Evolutionary conservation across 73 alveolate species (phyloP).

Genomic region (Symbiodinium natans): DNA sequence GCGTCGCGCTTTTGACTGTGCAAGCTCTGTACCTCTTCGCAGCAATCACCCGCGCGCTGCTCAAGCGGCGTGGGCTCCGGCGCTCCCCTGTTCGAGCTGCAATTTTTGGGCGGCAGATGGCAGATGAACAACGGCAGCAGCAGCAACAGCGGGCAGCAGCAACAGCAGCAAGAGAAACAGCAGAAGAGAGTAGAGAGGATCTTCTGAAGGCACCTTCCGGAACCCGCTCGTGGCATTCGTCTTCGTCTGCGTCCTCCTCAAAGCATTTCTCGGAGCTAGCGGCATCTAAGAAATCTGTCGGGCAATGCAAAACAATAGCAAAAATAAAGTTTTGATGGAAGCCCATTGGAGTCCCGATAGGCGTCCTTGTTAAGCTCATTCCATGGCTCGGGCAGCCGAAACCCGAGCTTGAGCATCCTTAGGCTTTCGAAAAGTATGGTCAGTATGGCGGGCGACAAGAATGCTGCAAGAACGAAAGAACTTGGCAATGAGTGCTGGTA

Average conservation of each 20-base stretch:
- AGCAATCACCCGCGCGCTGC: constrained; percentile 83
- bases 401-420: constrained; percentile 72
- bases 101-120: too few relatives aligned
- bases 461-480: too few relatives aligned
- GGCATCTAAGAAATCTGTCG: too few relatives aligned
- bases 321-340: background rate
- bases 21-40: constrained; percentile 49
- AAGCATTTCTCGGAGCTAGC: too few relatives aligned
- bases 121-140: background rate
- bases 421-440: background rate
- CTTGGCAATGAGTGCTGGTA: too few relatives aligned
- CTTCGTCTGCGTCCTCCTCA: background rate
- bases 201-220: background rate
- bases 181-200: background rate
- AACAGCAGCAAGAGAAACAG: too few relatives aligned
- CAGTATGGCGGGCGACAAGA: too few relatives aligned
- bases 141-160: background rate
- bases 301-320: too few relatives aligned
- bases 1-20: background rate
- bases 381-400: constrained; percentile 89
- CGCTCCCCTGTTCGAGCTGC: constrained; percentile 23
- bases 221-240: background rate
- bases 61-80: constrained; percentile 90
- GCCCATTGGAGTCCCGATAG: background rate
- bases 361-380: background rate